Conservation (phyloP, 805 yeast genomes). For the Candida sphagnicola region DNA sequence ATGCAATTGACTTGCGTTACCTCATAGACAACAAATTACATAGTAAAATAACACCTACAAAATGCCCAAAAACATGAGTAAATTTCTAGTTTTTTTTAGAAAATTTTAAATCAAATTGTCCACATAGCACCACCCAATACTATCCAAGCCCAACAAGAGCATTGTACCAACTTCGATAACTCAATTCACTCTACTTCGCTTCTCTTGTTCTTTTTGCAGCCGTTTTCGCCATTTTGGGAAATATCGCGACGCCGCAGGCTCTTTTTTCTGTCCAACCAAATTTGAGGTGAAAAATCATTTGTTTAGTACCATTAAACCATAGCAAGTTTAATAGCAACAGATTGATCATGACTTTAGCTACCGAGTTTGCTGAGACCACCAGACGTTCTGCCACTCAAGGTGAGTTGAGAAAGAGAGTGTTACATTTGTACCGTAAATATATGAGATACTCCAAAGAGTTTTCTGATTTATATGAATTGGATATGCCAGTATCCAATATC, state of each 20-base stretch:
- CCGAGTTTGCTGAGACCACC: slow-evolving; percentile 82
- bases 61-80: too few species aligned
- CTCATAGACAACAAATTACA: too few species aligned
- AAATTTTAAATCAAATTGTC: too few species aligned
- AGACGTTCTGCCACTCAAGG: slow-evolving; percentile 56
- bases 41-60: too few species aligned
- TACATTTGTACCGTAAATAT: slow-evolving; percentile 70
- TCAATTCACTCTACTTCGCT: too few species aligned
- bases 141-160: not conserved
- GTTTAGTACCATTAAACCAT: not conserved
- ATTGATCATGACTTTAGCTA: slow-evolving; percentile 54
- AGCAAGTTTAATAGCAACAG: not conserved
- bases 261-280: not conserved
- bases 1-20: too few species aligned
- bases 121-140: not conserved
- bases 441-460: slow-evolving; percentile 57
- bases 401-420: slow-evolving; percentile 61
- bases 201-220: not conserved
- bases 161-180: too few species aligned
- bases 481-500: slow-evolving; percentile 72
- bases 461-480: slow-evolving; percentile 65
- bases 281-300: not conserved
- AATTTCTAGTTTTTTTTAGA: too few species aligned
- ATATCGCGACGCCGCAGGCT: not conserved
- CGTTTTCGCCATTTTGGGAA: not conserved